Base-by-base conservation (phyloP, 805 yeast genomes). In the Schwanniomyces vanrijiae region DNA sequence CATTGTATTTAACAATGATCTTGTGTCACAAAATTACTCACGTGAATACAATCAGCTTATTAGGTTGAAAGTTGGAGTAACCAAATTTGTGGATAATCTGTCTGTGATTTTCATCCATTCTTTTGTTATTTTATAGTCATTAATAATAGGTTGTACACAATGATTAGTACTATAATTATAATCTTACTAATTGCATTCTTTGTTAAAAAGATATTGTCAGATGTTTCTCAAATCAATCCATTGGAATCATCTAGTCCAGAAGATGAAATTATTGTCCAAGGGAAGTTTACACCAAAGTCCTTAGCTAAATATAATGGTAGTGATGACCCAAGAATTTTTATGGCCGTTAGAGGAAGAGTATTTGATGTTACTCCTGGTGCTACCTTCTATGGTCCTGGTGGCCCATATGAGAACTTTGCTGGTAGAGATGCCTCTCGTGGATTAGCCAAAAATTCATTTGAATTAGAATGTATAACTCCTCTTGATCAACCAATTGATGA, bases 381-480 rank as follows among this genome's bases (percentile, higher is more conserved):
- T 53, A 79, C 80, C 40, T 91, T 92, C 62, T 92, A 92, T 65
- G 98, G 98, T 0, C 98, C 98, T 5, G 88, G 92, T 25, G 97
- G 97, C 0, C 96, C 97, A 0, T 92, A 92, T 68, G 83, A 88
- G 37, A 89, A 88, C 61, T 92, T 92, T 75, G 97, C 97, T 0
- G 98, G 98, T 1, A 86, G 88, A 55, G 98, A 92, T 68, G 97
- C 97, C 3, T 86, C 95, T 0, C 76, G 98, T 54, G 98, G 97
- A 0, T 77, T 92, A 46, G 97, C 97, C 0, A 72, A 80, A 57
- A 91, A 90, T 66, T 87, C 96, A 14, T 92, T 91, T 67, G 97
- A 90, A 43, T 54, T 73, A 19, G 79, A 67, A 73, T 45, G 76
- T 75, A 62, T 94, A 22, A 86, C 83, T 33, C 78, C 84, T 8